Evolutionary conservation across 345 rosid species (phyloP).

Genomic region (Punica granatum): DNA sequence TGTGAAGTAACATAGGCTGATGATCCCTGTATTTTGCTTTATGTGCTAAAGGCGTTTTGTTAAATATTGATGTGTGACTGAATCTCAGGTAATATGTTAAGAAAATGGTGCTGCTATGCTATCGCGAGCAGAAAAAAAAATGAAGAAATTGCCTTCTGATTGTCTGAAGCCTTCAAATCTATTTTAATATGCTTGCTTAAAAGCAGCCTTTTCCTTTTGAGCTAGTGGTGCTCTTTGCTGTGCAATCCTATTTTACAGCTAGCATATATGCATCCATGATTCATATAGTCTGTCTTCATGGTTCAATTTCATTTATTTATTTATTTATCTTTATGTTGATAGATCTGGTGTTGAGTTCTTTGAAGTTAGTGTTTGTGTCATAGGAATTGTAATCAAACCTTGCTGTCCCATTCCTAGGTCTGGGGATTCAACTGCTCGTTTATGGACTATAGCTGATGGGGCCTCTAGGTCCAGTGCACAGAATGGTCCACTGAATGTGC

Average conservation of each 20-base stretch:
- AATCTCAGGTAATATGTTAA: background rate
- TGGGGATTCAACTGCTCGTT: conserved; percentile 98
- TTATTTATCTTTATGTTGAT: background rate
- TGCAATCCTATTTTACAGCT: background rate
- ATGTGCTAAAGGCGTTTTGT: background rate
- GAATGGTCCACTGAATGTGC: conserved; percentile 43
- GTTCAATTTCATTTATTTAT: no score
- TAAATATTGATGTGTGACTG: background rate
- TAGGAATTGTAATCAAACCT: conserved; percentile 4
- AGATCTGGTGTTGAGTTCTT: background rate
- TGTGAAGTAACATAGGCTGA: background rate
- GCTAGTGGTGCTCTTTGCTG: background rate
- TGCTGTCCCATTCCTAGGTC: conserved; percentile 40
- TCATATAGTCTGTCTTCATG: background rate
- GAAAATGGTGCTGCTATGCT: background rate
- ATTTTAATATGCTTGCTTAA: no score
- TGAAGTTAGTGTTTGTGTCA: background rate
- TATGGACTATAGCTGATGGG: conserved; percentile 81
- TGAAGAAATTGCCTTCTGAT: background rate
- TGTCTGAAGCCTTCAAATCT: background rate
- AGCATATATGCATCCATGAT: background rate
- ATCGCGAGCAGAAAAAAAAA: background rate
- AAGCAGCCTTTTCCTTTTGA: no score
- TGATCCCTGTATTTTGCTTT: background rate
- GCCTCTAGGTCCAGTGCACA: conserved; percentile 38